Evolutionary conservation across 2,329 filamentous ascomycete species (phyloP), one percentile per base, ranked within the genome.

Genomic region (Phoma herbarum): DNA sequence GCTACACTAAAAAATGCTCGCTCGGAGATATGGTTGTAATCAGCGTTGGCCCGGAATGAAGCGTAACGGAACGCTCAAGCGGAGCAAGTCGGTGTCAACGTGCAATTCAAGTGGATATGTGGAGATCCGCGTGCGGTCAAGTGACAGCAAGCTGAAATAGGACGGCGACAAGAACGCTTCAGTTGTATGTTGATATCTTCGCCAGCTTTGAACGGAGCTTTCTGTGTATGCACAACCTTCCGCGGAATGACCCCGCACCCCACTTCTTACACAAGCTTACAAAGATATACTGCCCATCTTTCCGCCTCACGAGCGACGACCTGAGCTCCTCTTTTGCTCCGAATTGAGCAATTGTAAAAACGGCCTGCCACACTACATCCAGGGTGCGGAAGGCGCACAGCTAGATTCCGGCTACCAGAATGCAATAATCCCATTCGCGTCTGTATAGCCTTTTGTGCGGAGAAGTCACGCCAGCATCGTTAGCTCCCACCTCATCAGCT

Each of bases 391-490:
- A 43, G 25, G 8, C 33, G 29, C 26, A 42, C 25, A 33, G 52
- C 29, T 52, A 47, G 18, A 31, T 41, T 54, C 52, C 60, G 59
- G 63, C 35, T 66, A 54, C 51, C 37, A 53, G 23, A 29, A 25
- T 41, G 44, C 35, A 56, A 44, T 10, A 41, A 23, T 51, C 37
- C 49, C 33, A 62, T 68, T 62, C 53, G 57, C 35, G 56, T 37
- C 41, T 45, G 46, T 37, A 55, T 39, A 60, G 62, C 67, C 68
- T 52, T 68, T 66, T 59, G 62, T 70, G 67, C 70, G 70, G 63
- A 66, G 57, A 58, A 35, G 31, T 64, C 59, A 63, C 66, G 60
- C 63, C 60, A 65, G 28, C 28, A 44, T 42, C 2, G 33, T 57
- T 66, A 63, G 63, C 48, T 51, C 52, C 48, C 52, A 56, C 55